These are phyloP conservation scores for Gossypium davidsonii DNA, from an alignment of 441 rosid genomes.

Conservation along the genomic window DNA sequence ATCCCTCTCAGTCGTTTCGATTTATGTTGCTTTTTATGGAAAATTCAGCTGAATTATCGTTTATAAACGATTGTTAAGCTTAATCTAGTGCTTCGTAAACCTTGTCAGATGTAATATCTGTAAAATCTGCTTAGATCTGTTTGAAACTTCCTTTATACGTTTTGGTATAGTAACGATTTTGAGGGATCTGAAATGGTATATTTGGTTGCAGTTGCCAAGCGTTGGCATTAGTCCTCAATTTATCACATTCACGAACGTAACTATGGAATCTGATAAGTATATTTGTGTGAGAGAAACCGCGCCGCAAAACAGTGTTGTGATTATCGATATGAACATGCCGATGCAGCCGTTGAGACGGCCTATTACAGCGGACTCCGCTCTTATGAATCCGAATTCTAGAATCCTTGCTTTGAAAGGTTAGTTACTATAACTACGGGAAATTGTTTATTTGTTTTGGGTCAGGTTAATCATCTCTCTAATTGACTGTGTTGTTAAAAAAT, in stretches of 20 bases:
- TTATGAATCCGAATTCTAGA: conserved; percentile 89
- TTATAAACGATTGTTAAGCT: neutral
- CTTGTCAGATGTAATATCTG: conserved; percentile 15
- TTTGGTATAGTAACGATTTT: conserved; percentile 15
- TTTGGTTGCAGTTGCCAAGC: conserved; percentile 40
- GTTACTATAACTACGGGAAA: neutral
- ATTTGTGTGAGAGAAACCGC: conserved; percentile 85
- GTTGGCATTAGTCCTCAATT: conserved; percentile 81
- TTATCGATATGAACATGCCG: conserved; percentile 88
- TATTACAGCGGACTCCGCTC: conserved; percentile 91
- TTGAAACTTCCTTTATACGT: neutral
- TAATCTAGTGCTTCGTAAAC: conserved; percentile 1
- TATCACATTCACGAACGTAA: conserved; percentile 85
- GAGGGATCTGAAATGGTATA: conserved; percentile 25
- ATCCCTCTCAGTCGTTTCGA: neutral
- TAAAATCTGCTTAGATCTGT: conserved; percentile 28
- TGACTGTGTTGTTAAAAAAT: neutral
- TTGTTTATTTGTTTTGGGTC: too few relatives aligned
- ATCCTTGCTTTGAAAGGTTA: conserved; percentile 88
- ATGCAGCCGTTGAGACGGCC: conserved; percentile 94
- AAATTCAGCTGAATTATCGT: conserved; percentile 22
- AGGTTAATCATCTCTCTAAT: too few relatives aligned
- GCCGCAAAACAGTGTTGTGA: conserved; percentile 93
- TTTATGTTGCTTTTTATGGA: conserved; percentile 1
- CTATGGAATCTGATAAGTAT: conserved; percentile 60